Evolutionary conservation across 257 asterid species (phyloP), one percentile per base, ranked within the genome.

Genomic region (Solanum pimpinellifolium): DNA sequence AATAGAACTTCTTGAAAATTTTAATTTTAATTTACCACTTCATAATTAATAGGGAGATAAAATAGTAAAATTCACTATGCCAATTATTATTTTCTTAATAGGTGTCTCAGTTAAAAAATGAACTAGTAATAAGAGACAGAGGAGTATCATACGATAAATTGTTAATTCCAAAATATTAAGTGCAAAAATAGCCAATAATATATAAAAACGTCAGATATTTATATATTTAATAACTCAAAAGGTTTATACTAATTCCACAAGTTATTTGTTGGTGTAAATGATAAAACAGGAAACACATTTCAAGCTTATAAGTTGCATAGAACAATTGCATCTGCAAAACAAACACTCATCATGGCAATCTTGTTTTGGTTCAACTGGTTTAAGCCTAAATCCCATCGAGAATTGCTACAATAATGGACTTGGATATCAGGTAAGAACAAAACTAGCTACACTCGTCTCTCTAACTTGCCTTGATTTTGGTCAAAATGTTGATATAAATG

Each of bases 231-330:
- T n/a, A 78, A 46, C 1, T 62, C 56, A 83, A 56, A 56, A 21
- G 13, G 14, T 84, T 84, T 56, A 56, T 14, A 9, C 77, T 16
- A 25, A 84, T 46, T 46, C 84, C 66, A 78, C 66, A 77, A 83
- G 33, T 6, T 62, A 41, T 11, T 80, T 60, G 16, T 37, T 46
- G 35, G 35, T n/a, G 46, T 47, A 35, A 27, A 81, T 35, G 65
- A 35, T 89, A 90, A 42, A n/a, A 42, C 93, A 94, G 99, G 92
- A 89, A 52, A 88, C 86, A 9, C 98, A 96, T 90, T 95, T 91
- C 89, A 91, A 85, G 92, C 93, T 97, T 39, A 93, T 97, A 81
- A 88, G 92, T 33, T 97, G 99, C 86, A 90, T 95, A 60, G 98
- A 95, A 91, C 85, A 88, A 14, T 87, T 94, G 88, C 97, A 88